Percentiles rank a stretch among this genome's conserved stretches.
phyloP scores from a whole-genome alignment of 331 rosid genomes.

The Malus hybrid region DNA sequence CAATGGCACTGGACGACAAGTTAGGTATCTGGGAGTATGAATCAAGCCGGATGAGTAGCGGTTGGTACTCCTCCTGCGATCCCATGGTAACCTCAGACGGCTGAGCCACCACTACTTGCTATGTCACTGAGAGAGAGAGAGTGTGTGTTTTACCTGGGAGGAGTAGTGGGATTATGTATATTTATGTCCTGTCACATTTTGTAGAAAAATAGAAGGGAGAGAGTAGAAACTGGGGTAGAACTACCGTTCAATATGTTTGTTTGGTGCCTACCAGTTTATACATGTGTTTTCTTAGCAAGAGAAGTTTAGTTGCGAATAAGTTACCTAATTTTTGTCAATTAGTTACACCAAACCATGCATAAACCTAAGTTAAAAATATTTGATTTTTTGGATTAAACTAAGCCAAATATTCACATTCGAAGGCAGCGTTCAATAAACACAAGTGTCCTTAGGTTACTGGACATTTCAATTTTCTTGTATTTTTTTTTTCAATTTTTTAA shows the following conservation, averaged over 20 bases:
- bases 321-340: neutral
- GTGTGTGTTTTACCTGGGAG: neutral
- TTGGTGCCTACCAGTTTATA: neutral
- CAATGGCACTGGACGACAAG: constrained; percentile 30
- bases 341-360: neutral
- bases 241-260: neutral
- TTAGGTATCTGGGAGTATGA: constrained; percentile 20
- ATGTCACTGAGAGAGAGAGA: neutral
- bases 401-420: too few species aligned
- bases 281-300: neutral
- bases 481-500: too few species aligned
- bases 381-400: too few species aligned
- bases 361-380: neutral
- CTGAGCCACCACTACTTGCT: neutral
- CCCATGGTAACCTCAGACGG: neutral
- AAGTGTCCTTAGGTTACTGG: too few species aligned
- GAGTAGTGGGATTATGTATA: neutral
- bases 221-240: neutral
- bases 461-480: too few species aligned
- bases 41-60: constrained; percentile 26
- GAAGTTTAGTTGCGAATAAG: neutral
- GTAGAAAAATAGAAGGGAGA: neutral
- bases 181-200: neutral
- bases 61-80: constrained; percentile 14
- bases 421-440: neutral